These are phyloP conservation scores for Stagonosporopsis vannaccii DNA, from an alignment of 2,329 filamentous ascomycete genomes.

Conservation along the genomic window DNA sequence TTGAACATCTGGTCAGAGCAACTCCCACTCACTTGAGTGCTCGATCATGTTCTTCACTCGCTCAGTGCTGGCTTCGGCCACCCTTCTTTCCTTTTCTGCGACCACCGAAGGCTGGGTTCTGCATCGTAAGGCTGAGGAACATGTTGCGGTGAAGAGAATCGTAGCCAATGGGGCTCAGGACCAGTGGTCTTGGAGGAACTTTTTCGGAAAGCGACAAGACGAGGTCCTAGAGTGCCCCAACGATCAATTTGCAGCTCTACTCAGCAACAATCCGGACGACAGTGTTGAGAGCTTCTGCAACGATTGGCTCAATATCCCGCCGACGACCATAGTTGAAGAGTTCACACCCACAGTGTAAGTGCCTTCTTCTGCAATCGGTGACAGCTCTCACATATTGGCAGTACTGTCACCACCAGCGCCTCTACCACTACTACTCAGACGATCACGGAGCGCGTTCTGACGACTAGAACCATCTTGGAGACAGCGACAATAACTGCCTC, in stretches of 20 bases:
- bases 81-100: slow-evolving; percentile 40
- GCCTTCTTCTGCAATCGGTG: background rate
- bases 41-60: slow-evolving; percentile 45
- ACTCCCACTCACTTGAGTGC: slow-evolving; percentile 45
- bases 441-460: slow-evolving; percentile 25
- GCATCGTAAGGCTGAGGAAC: slow-evolving; percentile 19
- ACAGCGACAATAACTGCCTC: slow-evolving; percentile 30
- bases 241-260: slow-evolving; percentile 25
- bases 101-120: slow-evolving; percentile 28
- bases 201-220: slow-evolving; percentile 28
- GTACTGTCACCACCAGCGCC: slow-evolving; percentile 30
- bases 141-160: slow-evolving; percentile 10
- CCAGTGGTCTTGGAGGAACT: slow-evolving; percentile 16
- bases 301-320: slow-evolving; percentile 35
- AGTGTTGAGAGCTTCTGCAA: slow-evolving; percentile 38
- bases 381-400: slow-evolving; percentile 10
- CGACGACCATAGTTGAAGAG: slow-evolving; percentile 31
- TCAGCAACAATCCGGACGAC: slow-evolving; percentile 21
- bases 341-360: slow-evolving; percentile 37
- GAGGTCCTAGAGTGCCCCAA: slow-evolving; percentile 24
- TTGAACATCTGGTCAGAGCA: slow-evolving; percentile 36
- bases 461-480: slow-evolving; percentile 32
- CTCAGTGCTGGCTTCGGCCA: slow-evolving; percentile 42
- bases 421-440: slow-evolving; percentile 27
- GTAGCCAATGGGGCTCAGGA: slow-evolving; percentile 4